Evolutionary conservation across 768 basidiomycete species (phyloP).

Genomic region (Tylopilus rubrobrunneus): DNA sequence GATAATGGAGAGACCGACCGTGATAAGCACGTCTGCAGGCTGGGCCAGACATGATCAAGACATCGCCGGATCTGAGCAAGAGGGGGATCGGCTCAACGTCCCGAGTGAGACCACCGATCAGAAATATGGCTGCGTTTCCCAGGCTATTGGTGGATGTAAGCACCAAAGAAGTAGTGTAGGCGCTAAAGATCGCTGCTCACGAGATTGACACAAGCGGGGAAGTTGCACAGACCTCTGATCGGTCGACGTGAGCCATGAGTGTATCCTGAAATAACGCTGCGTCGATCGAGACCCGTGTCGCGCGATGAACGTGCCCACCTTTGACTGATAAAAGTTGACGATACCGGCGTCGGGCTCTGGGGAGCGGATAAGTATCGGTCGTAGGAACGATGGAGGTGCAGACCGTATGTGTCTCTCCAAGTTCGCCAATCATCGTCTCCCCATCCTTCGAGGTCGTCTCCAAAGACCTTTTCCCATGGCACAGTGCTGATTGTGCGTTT

Average conservation of each 20-base stretch:
- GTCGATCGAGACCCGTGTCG: neutral
- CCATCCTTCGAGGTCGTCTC: conserved; percentile 42
- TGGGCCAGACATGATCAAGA: conserved; percentile 89
- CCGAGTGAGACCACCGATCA: conserved; percentile 81
- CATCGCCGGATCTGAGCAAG: conserved; percentile 86
- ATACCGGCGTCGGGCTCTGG: conserved; percentile 95
- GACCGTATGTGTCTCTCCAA: conserved; percentile 82
- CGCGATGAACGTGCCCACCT: conserved; percentile 33
- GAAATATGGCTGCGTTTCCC: conserved; percentile 85
- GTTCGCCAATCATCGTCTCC: conserved; percentile 59
- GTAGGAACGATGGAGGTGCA: conserved; percentile 4
- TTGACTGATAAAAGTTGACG: conserved; percentile 90
- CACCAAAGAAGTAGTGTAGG: neutral
- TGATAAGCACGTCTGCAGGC: conserved; percentile 86
- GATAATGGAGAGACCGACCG: conserved; percentile 46
- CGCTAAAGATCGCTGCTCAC: conserved; percentile 42
- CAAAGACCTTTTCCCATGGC: conserved; percentile 68
- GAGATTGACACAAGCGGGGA: conserved; percentile 93
- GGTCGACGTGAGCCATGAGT: conserved; percentile 97
- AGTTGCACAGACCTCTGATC: conserved; percentile 89
- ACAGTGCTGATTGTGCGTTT: conserved; percentile 56
- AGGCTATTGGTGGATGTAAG: conserved; percentile 45
- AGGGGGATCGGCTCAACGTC: conserved; percentile 76
- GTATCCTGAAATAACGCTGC: conserved; percentile 53
- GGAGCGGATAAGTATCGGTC: neutral